Evolutionary conservation across 805 yeast species (phyloP), one percentile per base, ranked within the genome.

Genomic region (Torulaspora indica): DNA sequence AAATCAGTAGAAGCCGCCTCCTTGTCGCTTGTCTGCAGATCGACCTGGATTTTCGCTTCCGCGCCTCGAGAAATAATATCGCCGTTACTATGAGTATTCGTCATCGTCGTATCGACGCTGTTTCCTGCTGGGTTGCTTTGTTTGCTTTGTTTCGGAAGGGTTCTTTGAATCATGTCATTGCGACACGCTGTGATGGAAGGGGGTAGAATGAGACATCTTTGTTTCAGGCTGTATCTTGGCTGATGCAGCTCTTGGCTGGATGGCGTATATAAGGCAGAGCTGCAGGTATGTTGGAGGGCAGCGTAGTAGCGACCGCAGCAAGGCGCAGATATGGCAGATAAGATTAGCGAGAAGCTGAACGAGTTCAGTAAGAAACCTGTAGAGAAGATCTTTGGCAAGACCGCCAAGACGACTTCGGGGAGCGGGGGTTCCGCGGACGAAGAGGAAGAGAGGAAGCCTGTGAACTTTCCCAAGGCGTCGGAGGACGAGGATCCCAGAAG

Each of bases 341-440:
- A 41, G 31, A 43, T 51, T 17, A 34, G 52, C 24, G 45, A 45
- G 27, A 51, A 48, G 36, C 32, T 51, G 18, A 41, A 35, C 20
- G 52, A 49, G 37, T 40, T 50, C 28, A 40, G 47, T 24, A 39
- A 46, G 36, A 45, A 50, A 28, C 42, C 48, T 9, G 41, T 39
- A 25, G 39, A 38, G 22, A 40, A 25, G 38, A 31, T 13, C 6
- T 38, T 24, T 15, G 35, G 42, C 4, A 35, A 33, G 38, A 40
- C 39, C 35, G 37, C 47, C 34, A 44, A 34, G 18, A 40, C 42
- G 13, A 36, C 50, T 5, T 32, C 45, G 28, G 31, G 40, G 5
- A 28, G 34, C 13, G 15, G 20, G 14, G 13, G 32, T 15, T 36
- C 52, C 32, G 34, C 20, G 10, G 35, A 44, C 30, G 49, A 47